Percentiles rank a stretch among this genome's conserved stretches.
phyloP scores from a whole-genome alignment of 768 basidiomycete genomes.

The Termitomyces sp. region DNA sequence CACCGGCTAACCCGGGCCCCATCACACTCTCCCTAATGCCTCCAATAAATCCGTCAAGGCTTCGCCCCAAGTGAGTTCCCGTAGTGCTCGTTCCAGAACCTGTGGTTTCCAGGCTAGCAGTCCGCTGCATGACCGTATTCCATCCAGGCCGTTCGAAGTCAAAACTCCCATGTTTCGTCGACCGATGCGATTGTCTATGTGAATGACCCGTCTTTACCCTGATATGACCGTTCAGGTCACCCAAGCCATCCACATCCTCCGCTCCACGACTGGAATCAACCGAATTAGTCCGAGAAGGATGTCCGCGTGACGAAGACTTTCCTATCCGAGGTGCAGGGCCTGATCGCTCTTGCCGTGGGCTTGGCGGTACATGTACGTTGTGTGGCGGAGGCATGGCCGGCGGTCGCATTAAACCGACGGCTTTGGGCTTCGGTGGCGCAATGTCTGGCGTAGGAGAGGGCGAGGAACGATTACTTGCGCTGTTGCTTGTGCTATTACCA shows the following conservation, averaged over 20 bases:
- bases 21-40: slow-evolving; percentile 32
- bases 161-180: slow-evolving; percentile 68
- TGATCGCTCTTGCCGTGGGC: slow-evolving; percentile 23
- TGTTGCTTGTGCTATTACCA: slow-evolving; percentile 14
- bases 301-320: slow-evolving; percentile 13
- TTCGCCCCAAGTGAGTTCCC: slow-evolving; percentile 26
- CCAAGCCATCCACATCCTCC: slow-evolving; percentile 26
- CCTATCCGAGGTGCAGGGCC: slow-evolving; percentile 5
- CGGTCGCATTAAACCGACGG: slow-evolving; percentile 9
- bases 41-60: slow-evolving; percentile 5
- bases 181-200: slow-evolving; percentile 23
- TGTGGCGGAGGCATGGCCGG: slow-evolving; percentile 8
- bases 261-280: slow-evolving; percentile 33
- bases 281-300: slow-evolving; percentile 25
- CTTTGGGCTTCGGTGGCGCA: slow-evolving; percentile 3
- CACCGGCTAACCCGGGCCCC: slow-evolving; percentile 42
- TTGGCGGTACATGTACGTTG: background rate
- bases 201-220: slow-evolving; percentile 10
- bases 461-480: slow-evolving; percentile 13
- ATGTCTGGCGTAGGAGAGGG: slow-evolving; percentile 10
- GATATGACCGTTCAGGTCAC: slow-evolving; percentile 21
- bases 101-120: slow-evolving; percentile 37
- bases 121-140: slow-evolving; percentile 41
- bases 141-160: slow-evolving; percentile 72
- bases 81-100: slow-evolving; percentile 29